Percentiles rank a stretch among this genome's conserved stretches.
phyloP scores from a whole-genome alignment of 805 yeast genomes.

The Zygoascus flipseniorum region DNA sequence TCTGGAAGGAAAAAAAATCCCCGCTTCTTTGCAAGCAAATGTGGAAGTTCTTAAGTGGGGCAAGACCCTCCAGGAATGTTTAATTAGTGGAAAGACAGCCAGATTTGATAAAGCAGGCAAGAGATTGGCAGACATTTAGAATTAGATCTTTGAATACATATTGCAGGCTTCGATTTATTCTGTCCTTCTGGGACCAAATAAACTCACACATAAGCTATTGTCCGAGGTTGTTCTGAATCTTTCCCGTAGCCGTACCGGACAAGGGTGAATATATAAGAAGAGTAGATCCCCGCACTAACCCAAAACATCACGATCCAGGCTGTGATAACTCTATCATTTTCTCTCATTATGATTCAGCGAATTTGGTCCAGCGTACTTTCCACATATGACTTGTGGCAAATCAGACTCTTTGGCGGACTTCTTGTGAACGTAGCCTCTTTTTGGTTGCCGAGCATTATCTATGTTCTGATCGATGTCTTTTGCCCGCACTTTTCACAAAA shows the following conservation, averaged over 20 bases:
- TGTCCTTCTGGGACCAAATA: no score
- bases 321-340: no score
- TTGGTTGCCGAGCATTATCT: not conserved
- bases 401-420: not conserved
- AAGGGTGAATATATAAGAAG: no score
- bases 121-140: not conserved
- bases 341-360: not conserved
- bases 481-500: constrained; percentile 6
- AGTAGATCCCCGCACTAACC: no score
- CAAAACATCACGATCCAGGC: no score
- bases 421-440: not conserved
- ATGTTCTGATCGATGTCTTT: not conserved
- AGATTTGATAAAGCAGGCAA: constrained; percentile 8
- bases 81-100: constrained; percentile 7
- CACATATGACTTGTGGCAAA: not conserved
- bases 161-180: no score
- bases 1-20: constrained; percentile 13
- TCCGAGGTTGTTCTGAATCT: no score
- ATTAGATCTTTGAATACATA: not conserved
- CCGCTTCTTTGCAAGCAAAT: constrained; percentile 10
- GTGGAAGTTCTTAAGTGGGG: constrained; percentile 10
- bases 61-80: constrained; percentile 4
- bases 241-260: no score
- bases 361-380: not conserved
- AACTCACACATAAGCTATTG: no score